Evolutionary conservation across 495 filamentous ascomycete genomes (phyloP).

Genomic region (Peziza echinospora): DNA sequence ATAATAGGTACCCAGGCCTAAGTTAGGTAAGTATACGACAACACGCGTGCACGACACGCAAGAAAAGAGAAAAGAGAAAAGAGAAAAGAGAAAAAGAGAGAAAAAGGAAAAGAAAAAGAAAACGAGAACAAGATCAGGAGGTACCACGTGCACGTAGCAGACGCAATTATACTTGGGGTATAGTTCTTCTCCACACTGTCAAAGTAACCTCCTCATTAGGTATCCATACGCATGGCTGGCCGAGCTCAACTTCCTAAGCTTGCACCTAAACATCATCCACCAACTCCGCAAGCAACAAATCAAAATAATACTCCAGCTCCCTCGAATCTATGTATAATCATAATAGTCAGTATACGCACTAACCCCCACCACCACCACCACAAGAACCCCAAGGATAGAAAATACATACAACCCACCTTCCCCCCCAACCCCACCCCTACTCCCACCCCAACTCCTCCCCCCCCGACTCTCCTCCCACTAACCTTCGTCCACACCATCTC

Average conservation of each 20-base stretch:
- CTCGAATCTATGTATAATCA: not conserved
- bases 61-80: slow-evolving; percentile 5
- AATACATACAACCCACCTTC: not conserved
- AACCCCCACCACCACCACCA: not conserved
- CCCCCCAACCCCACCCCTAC: not conserved
- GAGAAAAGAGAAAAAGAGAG: not conserved
- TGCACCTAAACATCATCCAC: not conserved
- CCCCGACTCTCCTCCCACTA: not conserved
- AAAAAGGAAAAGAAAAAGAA: not conserved
- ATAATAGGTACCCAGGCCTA: too few relatives aligned
- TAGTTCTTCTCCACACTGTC: not conserved
- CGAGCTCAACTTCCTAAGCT: not conserved
- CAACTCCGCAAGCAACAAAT: not conserved
- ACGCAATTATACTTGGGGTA: not conserved
- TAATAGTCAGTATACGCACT: not conserved
- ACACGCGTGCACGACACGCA: too few relatives aligned
- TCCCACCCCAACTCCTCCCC: not conserved
- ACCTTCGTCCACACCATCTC: not conserved
- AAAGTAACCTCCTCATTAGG: slow-evolving; percentile 1
- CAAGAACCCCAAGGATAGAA: not conserved
- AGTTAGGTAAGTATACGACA: too few relatives aligned
- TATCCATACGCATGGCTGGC: not conserved
- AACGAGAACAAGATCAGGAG: slow-evolving; percentile 5
- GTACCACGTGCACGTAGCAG: too few relatives aligned
- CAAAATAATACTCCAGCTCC: not conserved